Percentiles rank a stretch among this genome's conserved stretches.
phyloP scores from a whole-genome alignment of 768 basidiomycete genomes.

The Fibroporia radiculosa region DNA sequence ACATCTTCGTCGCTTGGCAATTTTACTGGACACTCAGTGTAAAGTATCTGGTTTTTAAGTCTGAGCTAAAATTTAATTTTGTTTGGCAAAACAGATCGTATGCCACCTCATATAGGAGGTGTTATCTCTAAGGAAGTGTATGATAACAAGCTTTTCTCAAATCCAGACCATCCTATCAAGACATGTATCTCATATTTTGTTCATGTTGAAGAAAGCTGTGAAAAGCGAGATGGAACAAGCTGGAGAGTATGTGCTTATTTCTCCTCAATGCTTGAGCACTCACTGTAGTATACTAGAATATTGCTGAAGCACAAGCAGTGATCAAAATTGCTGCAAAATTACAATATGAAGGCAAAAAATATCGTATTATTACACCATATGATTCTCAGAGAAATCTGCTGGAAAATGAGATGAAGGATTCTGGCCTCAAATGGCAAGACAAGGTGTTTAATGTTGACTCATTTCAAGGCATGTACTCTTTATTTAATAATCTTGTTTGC shows the following conservation, averaged over 20 bases:
- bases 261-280: not conserved
- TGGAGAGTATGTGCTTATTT: conserved; percentile 26
- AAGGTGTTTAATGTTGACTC: conserved; percentile 74
- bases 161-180: conserved; percentile 38
- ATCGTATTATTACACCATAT: conserved; percentile 75
- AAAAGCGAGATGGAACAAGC: conserved; percentile 29
- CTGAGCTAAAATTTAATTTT: conserved; percentile 5
- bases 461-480: conserved; percentile 55
- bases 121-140: conserved; percentile 69
- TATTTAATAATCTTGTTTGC: conserved; percentile 3
- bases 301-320: conserved; percentile 45
- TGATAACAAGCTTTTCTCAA: conserved; percentile 49
- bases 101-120: conserved; percentile 73
- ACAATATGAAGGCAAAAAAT: conserved; percentile 40
- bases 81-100: conserved; percentile 54
- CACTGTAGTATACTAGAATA: conserved; percentile 39
- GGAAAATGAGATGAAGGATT: conserved; percentile 44
- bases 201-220: conserved; percentile 37
- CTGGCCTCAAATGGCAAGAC: conserved; percentile 51
- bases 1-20: conserved; percentile 41
- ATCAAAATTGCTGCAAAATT: conserved; percentile 51
- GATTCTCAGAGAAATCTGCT: conserved; percentile 59
- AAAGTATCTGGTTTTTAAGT: conserved; percentile 17
- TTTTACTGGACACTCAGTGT: conserved; percentile 76
- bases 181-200: conserved; percentile 57